These are phyloP conservation scores for Calonectria pauciramosa DNA, from an alignment of 2,329 filamentous ascomycete species.

Conservation along the genomic window DNA sequence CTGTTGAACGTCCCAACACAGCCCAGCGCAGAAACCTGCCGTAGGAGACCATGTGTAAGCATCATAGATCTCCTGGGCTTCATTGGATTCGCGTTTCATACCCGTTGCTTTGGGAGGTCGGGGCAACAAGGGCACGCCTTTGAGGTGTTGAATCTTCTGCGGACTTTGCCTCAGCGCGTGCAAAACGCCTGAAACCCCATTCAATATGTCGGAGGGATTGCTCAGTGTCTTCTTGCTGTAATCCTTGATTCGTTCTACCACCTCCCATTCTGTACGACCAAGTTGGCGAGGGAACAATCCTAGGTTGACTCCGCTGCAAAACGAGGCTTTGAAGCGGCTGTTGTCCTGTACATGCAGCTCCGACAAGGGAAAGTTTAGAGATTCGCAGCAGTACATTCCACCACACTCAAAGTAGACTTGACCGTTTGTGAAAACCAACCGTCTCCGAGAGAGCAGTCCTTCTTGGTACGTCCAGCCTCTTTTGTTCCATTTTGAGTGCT, in stretches of 20 bases:
- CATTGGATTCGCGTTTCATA: background rate
- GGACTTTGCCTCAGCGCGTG: background rate
- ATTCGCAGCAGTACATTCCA: constrained; percentile 2
- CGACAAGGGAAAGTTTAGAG: background rate
- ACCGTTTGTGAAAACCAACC: background rate
- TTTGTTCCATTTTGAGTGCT: background rate
- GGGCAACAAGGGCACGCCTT: background rate
- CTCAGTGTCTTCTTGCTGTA: constrained; percentile 3
- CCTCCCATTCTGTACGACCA: constrained; percentile 3
- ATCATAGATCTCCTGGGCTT: background rate
- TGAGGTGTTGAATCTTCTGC: background rate
- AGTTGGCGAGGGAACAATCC: constrained; percentile 6
- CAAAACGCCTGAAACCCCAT: background rate
- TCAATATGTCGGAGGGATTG: background rate
- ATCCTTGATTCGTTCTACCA: background rate
- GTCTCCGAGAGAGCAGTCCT: constrained; percentile 1
- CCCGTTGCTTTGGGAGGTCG: constrained; percentile 1
- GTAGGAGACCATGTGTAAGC: background rate
- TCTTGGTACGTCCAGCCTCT: constrained; percentile 13
- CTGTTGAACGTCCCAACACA: background rate
- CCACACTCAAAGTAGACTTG: constrained; percentile 16
- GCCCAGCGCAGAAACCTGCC: background rate
- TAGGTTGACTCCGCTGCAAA: background rate
- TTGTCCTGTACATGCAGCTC: background rate
- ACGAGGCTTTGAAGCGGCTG: background rate